These are phyloP conservation scores for Candida smagusa DNA, from an alignment of 1,139 yeast genomes.

Conservation along the genomic window DNA sequence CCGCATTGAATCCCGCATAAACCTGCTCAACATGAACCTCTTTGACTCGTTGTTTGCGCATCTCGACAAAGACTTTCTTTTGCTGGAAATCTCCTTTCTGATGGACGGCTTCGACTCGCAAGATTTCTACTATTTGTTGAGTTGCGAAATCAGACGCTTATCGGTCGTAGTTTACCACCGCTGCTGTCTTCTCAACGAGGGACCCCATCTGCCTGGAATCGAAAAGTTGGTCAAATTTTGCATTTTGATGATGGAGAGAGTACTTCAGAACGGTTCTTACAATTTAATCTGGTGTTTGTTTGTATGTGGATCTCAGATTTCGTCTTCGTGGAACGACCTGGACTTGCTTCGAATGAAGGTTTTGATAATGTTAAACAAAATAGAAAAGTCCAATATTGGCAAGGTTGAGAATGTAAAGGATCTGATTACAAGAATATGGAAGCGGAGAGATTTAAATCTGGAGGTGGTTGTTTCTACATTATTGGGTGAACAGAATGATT, in stretches of 20 bases:
- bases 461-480: constrained; percentile 15
- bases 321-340: constrained; percentile 18
- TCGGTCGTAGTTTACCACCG: constrained; percentile 24
- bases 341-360: constrained; percentile 25
- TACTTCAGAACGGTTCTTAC: constrained; percentile 24
- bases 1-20: constrained; percentile 8
- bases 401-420: constrained; percentile 23
- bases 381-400: constrained; percentile 25
- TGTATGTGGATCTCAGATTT: constrained; percentile 24
- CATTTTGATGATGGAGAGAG: constrained; percentile 19
- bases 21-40: constrained; percentile 10
- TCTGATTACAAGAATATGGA: constrained; percentile 24
- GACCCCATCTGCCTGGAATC: constrained; percentile 16
- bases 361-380: constrained; percentile 21
- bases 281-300: constrained; percentile 25
- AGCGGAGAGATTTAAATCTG: constrained; percentile 24
- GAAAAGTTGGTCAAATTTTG: constrained; percentile 15
- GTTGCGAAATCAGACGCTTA: constrained; percentile 27
- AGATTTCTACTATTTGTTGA: constrained; percentile 24
- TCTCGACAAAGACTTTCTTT: constrained; percentile 6
- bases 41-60: constrained; percentile 11
- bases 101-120: constrained; percentile 14
- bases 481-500: constrained; percentile 25
- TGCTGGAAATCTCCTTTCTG: constrained; percentile 10
- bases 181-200: constrained; percentile 20